Evolutionary conservation across 2,329 filamentous ascomycete species (phyloP).

Genomic region (Cytospora piceicola): DNA sequence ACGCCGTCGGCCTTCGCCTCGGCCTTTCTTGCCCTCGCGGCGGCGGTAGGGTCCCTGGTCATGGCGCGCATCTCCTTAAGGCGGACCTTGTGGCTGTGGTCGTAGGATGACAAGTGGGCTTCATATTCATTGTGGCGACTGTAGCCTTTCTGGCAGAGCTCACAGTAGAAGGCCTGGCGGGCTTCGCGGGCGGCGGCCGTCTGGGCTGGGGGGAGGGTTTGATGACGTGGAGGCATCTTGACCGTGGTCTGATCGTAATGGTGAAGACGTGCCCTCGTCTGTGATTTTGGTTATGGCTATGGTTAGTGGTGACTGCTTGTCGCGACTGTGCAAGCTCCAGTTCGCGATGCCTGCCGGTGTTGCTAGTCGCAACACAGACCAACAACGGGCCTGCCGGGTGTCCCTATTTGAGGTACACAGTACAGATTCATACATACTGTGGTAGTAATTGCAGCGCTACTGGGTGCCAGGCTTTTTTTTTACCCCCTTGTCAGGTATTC

Average conservation of each 20-base stretch:
- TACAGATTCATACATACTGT: not conserved
- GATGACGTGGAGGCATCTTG: conserved; percentile 61
- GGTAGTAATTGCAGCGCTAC: conserved; percentile 9
- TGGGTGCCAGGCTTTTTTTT: too few species aligned
- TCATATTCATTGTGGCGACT: conserved; percentile 95
- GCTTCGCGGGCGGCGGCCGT: conserved; percentile 73
- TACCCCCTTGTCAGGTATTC: too few species aligned
- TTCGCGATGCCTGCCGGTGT: not conserved
- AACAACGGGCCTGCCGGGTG: not conserved
- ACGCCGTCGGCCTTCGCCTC: conserved; percentile 73
- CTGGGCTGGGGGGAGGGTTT: conserved; percentile 62
- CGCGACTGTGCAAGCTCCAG: not conserved
- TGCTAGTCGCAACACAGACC: too few species aligned
- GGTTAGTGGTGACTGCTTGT: not conserved
- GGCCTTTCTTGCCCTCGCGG: conserved; percentile 67
- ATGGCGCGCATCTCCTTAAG: conserved; percentile 87
- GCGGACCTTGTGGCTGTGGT: conserved; percentile 92
- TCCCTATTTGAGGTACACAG: not conserved
- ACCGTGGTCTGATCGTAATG: not conserved
- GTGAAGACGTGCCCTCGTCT: too few species aligned
- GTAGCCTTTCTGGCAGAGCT: conserved; percentile 92
- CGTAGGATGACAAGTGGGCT: conserved; percentile 90
- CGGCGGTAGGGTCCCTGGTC: conserved; percentile 70
- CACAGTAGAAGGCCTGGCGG: conserved; percentile 80
- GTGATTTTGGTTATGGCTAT: not conserved